phyloP scores from a whole-genome alignment of 805 yeast genomes.

The Debaryomyces hansenii region DNA sequence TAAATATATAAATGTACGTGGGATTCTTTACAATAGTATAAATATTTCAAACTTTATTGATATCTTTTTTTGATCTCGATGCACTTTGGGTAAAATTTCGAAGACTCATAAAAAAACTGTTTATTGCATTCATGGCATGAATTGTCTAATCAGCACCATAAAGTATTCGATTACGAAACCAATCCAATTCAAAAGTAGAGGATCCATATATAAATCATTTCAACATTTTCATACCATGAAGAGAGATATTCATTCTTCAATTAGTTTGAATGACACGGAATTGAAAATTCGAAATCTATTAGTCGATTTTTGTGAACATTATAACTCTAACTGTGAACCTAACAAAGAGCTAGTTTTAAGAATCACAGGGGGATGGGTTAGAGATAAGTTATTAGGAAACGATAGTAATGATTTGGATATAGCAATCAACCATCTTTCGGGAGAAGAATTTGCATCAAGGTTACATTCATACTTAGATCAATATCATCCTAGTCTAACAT shows the following conservation, averaged over 20 bases:
- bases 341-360: conserved; percentile 50
- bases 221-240: conserved; percentile 10
- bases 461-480: conserved; percentile 49
- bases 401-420: conserved; percentile 88
- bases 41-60: not conserved
- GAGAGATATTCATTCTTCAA: conserved; percentile 15
- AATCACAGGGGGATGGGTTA: conserved; percentile 98
- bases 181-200: not conserved
- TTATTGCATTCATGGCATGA: not conserved
- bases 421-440: conserved; percentile 81
- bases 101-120: not conserved
- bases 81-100: not conserved
- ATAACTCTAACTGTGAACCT: conserved; percentile 24
- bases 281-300: conserved; percentile 38
- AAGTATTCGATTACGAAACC: not conserved
- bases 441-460: conserved; percentile 77
- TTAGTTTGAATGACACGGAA: conserved; percentile 43
- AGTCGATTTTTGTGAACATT: conserved; percentile 39
- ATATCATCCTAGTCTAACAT: conserved; percentile 26
- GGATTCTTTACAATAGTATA: too few species aligned
- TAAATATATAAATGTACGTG: too few species aligned
- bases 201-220: not conserved
- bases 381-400: conserved; percentile 84
- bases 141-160: not conserved
- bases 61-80: not conserved